phyloP scores from a whole-genome alignment of 768 basidiomycete genomes.

The Pholiota microspora region DNA sequence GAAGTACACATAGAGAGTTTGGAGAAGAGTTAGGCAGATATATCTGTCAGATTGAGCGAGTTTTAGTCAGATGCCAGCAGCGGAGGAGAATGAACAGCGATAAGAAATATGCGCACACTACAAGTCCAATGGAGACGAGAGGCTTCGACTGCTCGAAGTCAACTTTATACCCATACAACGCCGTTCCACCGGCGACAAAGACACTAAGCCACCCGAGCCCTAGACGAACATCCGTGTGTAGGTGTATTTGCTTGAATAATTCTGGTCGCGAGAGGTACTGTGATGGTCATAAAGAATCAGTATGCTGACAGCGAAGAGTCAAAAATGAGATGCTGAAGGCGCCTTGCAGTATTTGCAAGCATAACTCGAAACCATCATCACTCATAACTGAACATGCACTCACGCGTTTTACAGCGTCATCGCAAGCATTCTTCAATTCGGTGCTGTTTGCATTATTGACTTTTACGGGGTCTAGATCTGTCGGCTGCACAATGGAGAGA shows the following conservation, averaged over 20 bases:
- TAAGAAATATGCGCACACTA: slow-evolving; percentile 51
- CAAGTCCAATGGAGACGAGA: slow-evolving; percentile 75
- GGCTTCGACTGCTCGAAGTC: slow-evolving; percentile 91
- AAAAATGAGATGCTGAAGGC: not conserved
- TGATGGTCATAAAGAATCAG: not conserved
- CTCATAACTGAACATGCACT: slow-evolving; percentile 18
- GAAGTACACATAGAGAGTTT: slow-evolving; percentile 83
- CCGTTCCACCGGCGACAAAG: slow-evolving; percentile 76
- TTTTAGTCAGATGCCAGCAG: slow-evolving; percentile 10
- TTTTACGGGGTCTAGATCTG: slow-evolving; percentile 54
- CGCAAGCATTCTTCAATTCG: slow-evolving; percentile 71
- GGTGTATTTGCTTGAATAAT: slow-evolving; percentile 82
- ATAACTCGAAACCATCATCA: too few species aligned
- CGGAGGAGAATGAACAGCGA: slow-evolving; percentile 1
- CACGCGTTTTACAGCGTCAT: slow-evolving; percentile 90
- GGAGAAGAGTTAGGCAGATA: slow-evolving; percentile 63
- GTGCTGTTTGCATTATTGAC: slow-evolving; percentile 57
- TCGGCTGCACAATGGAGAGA: slow-evolving; percentile 41
- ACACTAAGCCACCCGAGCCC: slow-evolving; percentile 86
- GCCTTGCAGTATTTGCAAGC: too few species aligned
- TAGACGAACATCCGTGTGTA: slow-evolving; percentile 87
- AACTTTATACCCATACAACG: slow-evolving; percentile 80
- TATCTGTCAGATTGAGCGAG: slow-evolving; percentile 50
- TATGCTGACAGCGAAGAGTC: not conserved
- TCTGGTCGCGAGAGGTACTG: slow-evolving; percentile 81